Conservation (phyloP, 2,329 filamentous ascomycete genomes). For the Xylariaceae sp. region DNA sequence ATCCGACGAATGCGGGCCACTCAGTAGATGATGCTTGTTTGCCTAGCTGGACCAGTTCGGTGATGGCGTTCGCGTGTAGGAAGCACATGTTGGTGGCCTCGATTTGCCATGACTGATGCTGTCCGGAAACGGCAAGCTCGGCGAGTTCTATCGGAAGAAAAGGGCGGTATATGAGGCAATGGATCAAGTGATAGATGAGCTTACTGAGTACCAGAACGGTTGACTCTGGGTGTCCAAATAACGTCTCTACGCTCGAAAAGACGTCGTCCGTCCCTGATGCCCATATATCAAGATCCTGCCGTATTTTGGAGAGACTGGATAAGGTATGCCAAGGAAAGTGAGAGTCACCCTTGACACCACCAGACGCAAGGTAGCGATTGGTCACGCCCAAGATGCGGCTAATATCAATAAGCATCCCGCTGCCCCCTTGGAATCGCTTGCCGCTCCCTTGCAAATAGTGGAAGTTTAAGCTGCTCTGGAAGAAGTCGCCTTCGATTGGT, state of each 20-base stretch:
- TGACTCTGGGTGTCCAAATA: slow-evolving; percentile 76
- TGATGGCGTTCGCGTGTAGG: slow-evolving; percentile 81
- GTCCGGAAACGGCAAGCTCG: slow-evolving; percentile 73
- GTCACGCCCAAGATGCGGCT: slow-evolving; percentile 77
- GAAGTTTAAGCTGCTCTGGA: slow-evolving; percentile 73
- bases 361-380: slow-evolving; percentile 78
- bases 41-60: slow-evolving; percentile 75
- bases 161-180: slow-evolving; percentile 81
- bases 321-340: slow-evolving; percentile 89
- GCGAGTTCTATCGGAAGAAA: slow-evolving; percentile 82
- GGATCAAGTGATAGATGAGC: slow-evolving; percentile 79
- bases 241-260: slow-evolving; percentile 68
- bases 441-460: slow-evolving; percentile 66
- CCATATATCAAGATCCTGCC: slow-evolving; percentile 82
- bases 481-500: slow-evolving; percentile 72
- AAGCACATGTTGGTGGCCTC: slow-evolving; percentile 86
- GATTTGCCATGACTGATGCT: slow-evolving; percentile 90
- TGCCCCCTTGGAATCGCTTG: slow-evolving; percentile 70
- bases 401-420: slow-evolving; percentile 80
- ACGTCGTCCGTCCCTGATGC: slow-evolving; percentile 75
- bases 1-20: slow-evolving; percentile 83
- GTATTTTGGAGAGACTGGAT: slow-evolving; percentile 80
- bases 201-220: slow-evolving; percentile 79
- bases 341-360: slow-evolving; percentile 82
- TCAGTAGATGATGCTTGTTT: slow-evolving; percentile 71